These are phyloP conservation scores for Croton setiger DNA, from an alignment of 441 rosid genomes.

Conservation along the genomic window DNA sequence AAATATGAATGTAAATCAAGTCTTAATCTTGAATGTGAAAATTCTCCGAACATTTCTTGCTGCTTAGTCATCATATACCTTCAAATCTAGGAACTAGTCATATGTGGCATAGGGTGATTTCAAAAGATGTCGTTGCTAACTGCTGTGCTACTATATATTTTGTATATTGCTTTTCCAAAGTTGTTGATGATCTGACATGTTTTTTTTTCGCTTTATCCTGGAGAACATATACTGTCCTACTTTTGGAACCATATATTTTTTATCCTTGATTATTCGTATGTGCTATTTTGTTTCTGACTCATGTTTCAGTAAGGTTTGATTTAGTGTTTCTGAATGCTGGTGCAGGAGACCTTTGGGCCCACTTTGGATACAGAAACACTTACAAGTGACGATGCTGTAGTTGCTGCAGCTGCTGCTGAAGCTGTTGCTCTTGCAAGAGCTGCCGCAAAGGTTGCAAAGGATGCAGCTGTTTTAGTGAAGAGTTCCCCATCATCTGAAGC, in stretches of 20 bases:
- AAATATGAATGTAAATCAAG: neutral
- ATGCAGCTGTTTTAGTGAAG: constrained; percentile 53
- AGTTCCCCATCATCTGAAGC: constrained; percentile 27
- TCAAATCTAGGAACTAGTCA: neutral
- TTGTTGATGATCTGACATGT: neutral
- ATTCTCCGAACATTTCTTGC: neutral
- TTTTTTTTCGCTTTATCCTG: neutral
- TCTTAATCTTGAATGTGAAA: neutral
- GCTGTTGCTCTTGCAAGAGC: constrained; percentile 93
- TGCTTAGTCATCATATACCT: neutral
- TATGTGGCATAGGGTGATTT: neutral
- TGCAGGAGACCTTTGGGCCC: constrained; percentile 55
- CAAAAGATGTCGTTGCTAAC: neutral
- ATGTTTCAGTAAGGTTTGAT: neutral
- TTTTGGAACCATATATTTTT: neutral
- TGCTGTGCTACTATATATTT: neutral
- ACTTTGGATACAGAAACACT: constrained; percentile 66
- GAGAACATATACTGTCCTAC: neutral
- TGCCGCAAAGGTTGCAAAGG: constrained; percentile 81
- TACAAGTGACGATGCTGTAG: constrained; percentile 73
- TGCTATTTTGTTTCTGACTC: neutral
- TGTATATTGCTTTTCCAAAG: neutral
- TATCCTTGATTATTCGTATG: neutral
- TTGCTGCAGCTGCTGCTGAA: constrained; percentile 88
- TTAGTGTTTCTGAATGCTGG: constrained; percentile 13